Conservation (phyloP, 179 eudicot genomes). For the Spergularia azorica region DNA sequence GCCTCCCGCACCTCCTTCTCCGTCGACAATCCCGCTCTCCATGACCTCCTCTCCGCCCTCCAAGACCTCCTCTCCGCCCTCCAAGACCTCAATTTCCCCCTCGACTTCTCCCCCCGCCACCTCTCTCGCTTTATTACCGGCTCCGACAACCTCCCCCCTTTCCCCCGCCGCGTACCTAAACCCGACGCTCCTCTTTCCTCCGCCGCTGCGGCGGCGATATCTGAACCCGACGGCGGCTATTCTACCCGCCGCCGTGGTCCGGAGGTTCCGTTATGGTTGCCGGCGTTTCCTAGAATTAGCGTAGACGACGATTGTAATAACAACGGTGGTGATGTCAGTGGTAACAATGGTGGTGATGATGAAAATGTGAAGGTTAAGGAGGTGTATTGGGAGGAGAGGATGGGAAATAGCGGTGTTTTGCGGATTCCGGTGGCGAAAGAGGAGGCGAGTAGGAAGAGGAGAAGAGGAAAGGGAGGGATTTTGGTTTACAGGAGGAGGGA, state of each 20-base stretch:
- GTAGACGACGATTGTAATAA: neutral
- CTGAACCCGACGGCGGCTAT: neutral
- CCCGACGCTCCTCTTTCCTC: neutral
- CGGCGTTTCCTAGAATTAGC: slow-evolving; percentile 42
- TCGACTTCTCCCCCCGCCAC: slow-evolving; percentile 32
- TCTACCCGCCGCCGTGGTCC: neutral
- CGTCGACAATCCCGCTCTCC: slow-evolving; percentile 40
- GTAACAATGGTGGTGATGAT: neutral
- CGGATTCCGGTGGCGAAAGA: neutral
- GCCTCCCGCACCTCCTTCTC: slow-evolving; percentile 32
- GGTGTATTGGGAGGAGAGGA: slow-evolving; percentile 26
- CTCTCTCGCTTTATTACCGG: slow-evolving; percentile 32
- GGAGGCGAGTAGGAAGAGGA: slow-evolving; percentile 15
- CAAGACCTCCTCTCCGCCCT: slow-evolving; percentile 50
- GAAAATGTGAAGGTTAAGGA: slow-evolving; percentile 7
- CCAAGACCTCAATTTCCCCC: slow-evolving; percentile 41
- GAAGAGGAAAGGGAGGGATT: neutral
- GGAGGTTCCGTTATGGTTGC: slow-evolving; percentile 70
- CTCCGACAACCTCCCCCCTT: slow-evolving; percentile 42
- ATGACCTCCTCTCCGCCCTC: slow-evolving; percentile 50
- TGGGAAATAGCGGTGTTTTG: neutral
- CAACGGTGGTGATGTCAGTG: no score
- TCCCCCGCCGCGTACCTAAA: slow-evolving; percentile 22
- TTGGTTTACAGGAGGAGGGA: slow-evolving; percentile 37
- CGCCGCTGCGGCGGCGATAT: neutral